Evolutionary conservation across 768 basidiomycete genomes (phyloP), one percentile per base, ranked within the genome.

Genomic region (Crepidotus variabilis): DNA sequence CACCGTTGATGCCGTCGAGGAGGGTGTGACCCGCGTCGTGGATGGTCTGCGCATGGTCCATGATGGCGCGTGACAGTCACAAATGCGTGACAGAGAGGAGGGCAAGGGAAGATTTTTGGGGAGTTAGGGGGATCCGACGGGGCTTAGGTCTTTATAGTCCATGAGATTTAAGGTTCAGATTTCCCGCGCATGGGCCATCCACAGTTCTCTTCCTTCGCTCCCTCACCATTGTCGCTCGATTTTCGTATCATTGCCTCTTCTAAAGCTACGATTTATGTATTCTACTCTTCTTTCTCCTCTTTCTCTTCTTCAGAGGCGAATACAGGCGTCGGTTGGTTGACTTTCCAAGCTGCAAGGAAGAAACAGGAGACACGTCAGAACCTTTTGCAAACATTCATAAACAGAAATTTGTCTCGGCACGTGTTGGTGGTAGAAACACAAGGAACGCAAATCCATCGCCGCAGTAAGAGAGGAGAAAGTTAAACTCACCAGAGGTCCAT

Each of bases 311-410:
- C 80, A 57, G 84, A 75, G 50, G 85, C 83, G 68, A 95, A 95
- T 57, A 96, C 90, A 0, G 93, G 84, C 69, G 86, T 84, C 54
- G 94, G 92, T 69, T 95, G 92, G 72, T 88, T 94, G 65, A 76
- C 72, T 72, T 78, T 82, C 92, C 93, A 94, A 36, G 93, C 92
- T 94, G 76, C 62, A 65, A 45, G 28, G 71, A 70, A 63, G 78
- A 75, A 71, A 71, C 63, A 74, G 76, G 77, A 75, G 83, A 79
- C 82, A 86, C 83, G 83, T 87, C 82, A 85, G 82, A 66, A 77
- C 69, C 52, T 13, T 70, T 76, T 71, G 73, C 70, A 84, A 75
- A 72, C 64, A 74, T 61, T 68, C 61, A 63, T 71, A 80, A 72
- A 76, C 52, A 72, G 54, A 64, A 63, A 69, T 57, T 64, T 65